Evolutionary conservation across 768 basidiomycete species (phyloP), one percentile per base, ranked within the genome.

Genomic region (Xerocomellus chrysenteron): DNA sequence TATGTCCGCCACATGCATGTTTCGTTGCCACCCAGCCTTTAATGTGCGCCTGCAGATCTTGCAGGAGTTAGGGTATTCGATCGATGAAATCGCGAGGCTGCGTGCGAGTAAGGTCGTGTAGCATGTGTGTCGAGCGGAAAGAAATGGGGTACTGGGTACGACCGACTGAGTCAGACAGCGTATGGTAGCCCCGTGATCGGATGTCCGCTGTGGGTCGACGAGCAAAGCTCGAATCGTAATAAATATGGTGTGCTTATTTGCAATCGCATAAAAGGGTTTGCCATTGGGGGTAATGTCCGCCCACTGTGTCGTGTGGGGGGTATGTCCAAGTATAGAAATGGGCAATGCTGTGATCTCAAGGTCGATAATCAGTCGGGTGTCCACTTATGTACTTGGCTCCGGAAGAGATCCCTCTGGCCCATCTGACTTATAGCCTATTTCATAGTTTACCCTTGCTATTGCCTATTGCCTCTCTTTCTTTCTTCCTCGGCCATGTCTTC

Each of bases 31-130:
- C 39, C n/a, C 10, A 41, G 44, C 46, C 40, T 45, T 40, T 51
- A 14, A 52, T 47, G 49, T 57, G 55, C 39, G 47, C 40, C 50
- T 56, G 52, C 56, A 85, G 69, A 63, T 78, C 48, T 61, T 78
- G 58, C 58, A 57, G 57, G 80, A 80, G 61, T 58, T 81, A 50
- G 80, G 79, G 59, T 81, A 80, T 56, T 63, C 62, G 48, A 50
- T 30, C 43, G 55, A 69, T 45, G 74, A 76, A 51, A 80, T 86
- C 58, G 59, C 65, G 49, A 70, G 70, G 52, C 64, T 87, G 64
- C 75, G 78, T 59, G 65, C 65, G 65, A 68, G 73, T 61, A 73
- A 73, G 63, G 72, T 77, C 33, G 75, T 82, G 56, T 76, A 74
- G 61, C 33, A 30, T 47, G 59, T 59, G 57, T 66, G 58, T 47